Conservation (phyloP, 192 early-diverging fungal genomes). For the Backusella psychrophila region DNA sequence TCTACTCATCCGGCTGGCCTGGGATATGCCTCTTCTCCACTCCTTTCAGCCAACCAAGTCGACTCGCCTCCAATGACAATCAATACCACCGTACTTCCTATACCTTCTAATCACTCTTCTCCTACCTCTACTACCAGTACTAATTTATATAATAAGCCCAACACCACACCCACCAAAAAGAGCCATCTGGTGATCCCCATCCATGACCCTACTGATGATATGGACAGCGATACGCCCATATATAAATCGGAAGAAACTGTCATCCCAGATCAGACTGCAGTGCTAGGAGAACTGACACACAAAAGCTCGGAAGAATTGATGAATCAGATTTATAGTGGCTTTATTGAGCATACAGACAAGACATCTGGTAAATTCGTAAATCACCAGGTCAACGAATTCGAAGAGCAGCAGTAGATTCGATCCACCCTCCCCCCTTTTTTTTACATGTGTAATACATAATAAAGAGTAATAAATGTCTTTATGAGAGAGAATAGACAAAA, state of each 20-base stretch:
- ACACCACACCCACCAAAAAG: background rate
- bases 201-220: constrained; percentile 33
- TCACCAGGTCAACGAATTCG: background rate
- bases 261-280: constrained; percentile 8
- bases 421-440: too few species aligned
- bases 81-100: background rate
- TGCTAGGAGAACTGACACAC: constrained; percentile 27
- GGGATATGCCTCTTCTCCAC: background rate
- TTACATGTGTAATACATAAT: background rate
- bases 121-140: background rate
- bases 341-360: constrained; percentile 12
- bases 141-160: background rate
- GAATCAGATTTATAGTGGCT: constrained; percentile 35
- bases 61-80: background rate
- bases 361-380: background rate
- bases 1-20: constrained; percentile 3
- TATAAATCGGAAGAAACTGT: constrained; percentile 24
- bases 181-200: constrained; percentile 26
- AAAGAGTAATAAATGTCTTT: background rate
- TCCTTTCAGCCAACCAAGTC: background rate
- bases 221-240: constrained; percentile 35
- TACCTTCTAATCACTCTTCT: background rate
- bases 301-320: constrained; percentile 36
- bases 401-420: background rate
- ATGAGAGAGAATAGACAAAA: background rate